These are phyloP conservation scores for Podila verticillata DNA, from an alignment of 192 early-diverging fungal genomes.

Conservation along the genomic window DNA sequence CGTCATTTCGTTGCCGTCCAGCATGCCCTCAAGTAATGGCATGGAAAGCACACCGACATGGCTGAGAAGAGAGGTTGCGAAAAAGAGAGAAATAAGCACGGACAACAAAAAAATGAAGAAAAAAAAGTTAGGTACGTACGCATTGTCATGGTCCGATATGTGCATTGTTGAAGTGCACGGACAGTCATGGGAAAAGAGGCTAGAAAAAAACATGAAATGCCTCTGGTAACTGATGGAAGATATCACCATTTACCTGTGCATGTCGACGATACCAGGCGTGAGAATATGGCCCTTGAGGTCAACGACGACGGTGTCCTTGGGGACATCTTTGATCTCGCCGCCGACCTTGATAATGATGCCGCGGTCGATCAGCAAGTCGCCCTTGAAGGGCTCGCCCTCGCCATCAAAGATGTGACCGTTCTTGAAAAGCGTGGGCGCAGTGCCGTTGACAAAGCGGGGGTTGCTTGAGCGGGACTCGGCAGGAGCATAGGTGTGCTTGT, in stretches of 20 bases:
- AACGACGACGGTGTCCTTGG: conserved; percentile 50
- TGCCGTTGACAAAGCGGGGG: conserved; percentile 45
- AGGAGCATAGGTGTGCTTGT: conserved; percentile 4
- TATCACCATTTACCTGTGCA: conserved; percentile 58
- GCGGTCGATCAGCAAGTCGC: conserved; percentile 62
- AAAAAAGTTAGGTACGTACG: no score
- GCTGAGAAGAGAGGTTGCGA: conserved; percentile 13
- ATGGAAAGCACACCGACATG: conserved; percentile 68
- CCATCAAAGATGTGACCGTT: conserved; percentile 67
- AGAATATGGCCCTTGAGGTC: conserved; percentile 69
- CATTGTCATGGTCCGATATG: no score
- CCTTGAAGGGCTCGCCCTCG: conserved; percentile 9
- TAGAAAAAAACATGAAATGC: no score
- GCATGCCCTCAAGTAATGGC: conserved; percentile 60
- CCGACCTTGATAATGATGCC: conserved; percentile 64
- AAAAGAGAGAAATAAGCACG: neutral
- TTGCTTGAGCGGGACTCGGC: conserved; percentile 30
- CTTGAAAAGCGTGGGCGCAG: conserved; percentile 55
- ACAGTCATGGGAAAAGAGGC: neutral
- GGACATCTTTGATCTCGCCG: conserved; percentile 13
- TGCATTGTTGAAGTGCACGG: neutral
- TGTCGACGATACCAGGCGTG: conserved; percentile 82
- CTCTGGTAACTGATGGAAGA: no score
- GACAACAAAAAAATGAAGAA: neutral
- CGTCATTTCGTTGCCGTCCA: conserved; percentile 70